phyloP scores from a whole-genome alignment of 805 yeast species.

The Schwanniomyces vanrijiae region DNA sequence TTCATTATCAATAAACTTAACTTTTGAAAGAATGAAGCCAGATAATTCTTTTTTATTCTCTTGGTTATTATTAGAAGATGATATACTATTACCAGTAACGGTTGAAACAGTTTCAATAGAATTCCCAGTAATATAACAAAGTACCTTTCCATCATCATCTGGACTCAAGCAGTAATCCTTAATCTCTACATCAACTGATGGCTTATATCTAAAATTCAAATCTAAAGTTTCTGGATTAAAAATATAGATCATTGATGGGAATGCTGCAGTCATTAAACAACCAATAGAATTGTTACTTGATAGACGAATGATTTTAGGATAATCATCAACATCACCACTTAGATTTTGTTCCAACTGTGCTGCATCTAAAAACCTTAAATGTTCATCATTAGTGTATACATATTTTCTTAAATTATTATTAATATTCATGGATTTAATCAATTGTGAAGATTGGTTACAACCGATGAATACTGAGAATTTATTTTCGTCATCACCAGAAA shows the following conservation, averaged over 20 bases:
- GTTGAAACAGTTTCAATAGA: constrained; percentile 54
- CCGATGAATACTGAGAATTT: constrained; percentile 63
- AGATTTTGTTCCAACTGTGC: constrained; percentile 54
- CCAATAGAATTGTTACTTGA: constrained; percentile 62
- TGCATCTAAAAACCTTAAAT: constrained; percentile 57
- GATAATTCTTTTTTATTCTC: constrained; percentile 20
- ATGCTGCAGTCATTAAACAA: constrained; percentile 65
- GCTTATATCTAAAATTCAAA: constrained; percentile 52
- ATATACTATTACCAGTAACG: constrained; percentile 40
- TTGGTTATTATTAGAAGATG: constrained; percentile 21
- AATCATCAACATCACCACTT: constrained; percentile 45
- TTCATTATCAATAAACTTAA: constrained; percentile 38
- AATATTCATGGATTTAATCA: constrained; percentile 53
- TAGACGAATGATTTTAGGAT: constrained; percentile 61
- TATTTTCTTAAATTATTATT: constrained; percentile 76
- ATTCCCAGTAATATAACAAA: constrained; percentile 60
- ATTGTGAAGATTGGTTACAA: constrained; percentile 65
- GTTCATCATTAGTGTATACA: constrained; percentile 54
- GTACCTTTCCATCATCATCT: constrained; percentile 53
- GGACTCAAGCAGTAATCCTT: constrained; percentile 70
- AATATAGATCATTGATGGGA: constrained; percentile 63
- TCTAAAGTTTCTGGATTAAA: constrained; percentile 57
- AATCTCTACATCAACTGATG: constrained; percentile 49
- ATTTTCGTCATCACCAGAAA: constrained; percentile 22
- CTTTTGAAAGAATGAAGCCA: constrained; percentile 38